phyloP scores from a whole-genome alignment of 2,329 filamentous ascomycete genomes.

The Cadophora malorum region DNA sequence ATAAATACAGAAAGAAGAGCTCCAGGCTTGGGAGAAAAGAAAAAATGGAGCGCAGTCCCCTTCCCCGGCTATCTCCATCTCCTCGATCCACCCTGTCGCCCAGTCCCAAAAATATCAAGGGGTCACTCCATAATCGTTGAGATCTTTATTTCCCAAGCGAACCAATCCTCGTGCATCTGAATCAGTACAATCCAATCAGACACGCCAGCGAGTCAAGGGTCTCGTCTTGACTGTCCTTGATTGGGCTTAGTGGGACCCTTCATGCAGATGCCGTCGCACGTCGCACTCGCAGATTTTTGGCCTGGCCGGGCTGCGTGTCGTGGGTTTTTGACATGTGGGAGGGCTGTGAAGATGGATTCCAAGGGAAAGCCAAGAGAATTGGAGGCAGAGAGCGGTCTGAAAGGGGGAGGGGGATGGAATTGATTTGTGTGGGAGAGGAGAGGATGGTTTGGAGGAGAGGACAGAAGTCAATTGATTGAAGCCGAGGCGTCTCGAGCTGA shows the following conservation, averaged over 20 bases:
- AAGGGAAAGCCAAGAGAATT: background rate
- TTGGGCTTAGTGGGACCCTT: slow-evolving; percentile 9
- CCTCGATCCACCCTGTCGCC: background rate
- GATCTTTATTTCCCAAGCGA: slow-evolving; percentile 13
- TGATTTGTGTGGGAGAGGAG: background rate
- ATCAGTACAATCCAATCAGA: background rate
- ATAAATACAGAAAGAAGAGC: background rate
- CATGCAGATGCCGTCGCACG: slow-evolving; percentile 12
- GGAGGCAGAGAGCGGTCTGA: background rate
- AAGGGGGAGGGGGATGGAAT: background rate
- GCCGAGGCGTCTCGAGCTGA: background rate
- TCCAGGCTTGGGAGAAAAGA: background rate
- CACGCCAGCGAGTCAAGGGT: background rate
- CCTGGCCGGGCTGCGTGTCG: no score
- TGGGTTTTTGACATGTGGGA: slow-evolving; percentile 15
- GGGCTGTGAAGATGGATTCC: slow-evolving; percentile 1
- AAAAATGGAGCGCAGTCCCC: background rate
- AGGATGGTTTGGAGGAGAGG: background rate
- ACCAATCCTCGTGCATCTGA: background rate
- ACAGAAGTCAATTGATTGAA: background rate
- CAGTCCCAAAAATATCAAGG: background rate
- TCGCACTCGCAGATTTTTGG: background rate
- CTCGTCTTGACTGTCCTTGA: background rate
- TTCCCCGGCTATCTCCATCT: background rate
- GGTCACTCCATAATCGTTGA: background rate